These are phyloP conservation scores for Aurantiochytrium sp. DNA, from an alignment of 108 stramenopile species.

Conservation along the genomic window DNA sequence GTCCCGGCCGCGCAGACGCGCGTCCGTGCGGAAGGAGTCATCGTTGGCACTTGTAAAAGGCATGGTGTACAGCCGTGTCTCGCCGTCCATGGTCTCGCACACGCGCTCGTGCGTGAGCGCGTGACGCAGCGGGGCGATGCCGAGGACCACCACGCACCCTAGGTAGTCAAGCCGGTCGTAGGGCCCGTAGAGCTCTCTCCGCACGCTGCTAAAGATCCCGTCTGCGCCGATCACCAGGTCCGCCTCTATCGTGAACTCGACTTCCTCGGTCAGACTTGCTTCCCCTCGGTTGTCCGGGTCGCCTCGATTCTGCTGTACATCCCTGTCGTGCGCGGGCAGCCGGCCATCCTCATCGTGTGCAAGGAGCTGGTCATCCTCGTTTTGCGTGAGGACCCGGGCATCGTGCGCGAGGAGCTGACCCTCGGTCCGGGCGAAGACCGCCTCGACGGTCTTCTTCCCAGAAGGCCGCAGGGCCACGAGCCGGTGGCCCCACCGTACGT, in stretches of 20 bases:
- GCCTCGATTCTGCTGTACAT: no score
- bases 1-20: neutral
- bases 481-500: neutral
- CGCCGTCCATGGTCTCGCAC: conserved; percentile 25
- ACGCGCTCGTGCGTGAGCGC: neutral
- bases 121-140: conserved; percentile 61
- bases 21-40: neutral
- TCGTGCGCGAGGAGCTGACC: no score
- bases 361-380: no score
- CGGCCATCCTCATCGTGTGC: no score
- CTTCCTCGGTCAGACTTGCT: conserved; percentile 78
- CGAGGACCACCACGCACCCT: conserved; percentile 71
- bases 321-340: no score
- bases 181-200: conserved; percentile 53
- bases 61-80: conserved; percentile 10
- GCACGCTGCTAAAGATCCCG: conserved; percentile 45
- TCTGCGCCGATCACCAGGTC: neutral
- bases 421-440: no score
- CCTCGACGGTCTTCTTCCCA: no score
- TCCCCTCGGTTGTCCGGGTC: conserved; percentile 41
- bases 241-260: conserved; percentile 47
- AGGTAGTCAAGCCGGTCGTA: conserved; percentile 61
- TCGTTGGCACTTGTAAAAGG: conserved; percentile 25
- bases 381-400: no score
- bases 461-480: no score